Conservation (phyloP, 2,329 filamentous ascomycete species). For the Pestalotiopsis sp. region DNA sequence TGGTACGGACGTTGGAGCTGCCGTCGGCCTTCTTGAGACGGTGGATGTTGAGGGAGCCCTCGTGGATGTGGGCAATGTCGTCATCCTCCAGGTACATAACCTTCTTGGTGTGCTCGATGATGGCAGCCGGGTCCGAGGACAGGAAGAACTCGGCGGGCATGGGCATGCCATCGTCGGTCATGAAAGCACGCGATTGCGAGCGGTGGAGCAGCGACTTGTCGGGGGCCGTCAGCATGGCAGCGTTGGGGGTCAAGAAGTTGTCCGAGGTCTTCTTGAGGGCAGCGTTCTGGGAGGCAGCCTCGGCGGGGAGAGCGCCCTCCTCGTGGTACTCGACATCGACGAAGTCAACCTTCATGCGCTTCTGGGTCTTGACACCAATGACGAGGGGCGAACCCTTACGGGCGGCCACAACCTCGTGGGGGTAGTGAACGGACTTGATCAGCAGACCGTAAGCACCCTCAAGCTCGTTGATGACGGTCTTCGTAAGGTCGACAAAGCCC, state of each 20-base stretch:
- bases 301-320: slow-evolving; percentile 82
- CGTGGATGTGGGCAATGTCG: slow-evolving; percentile 99
- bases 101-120: slow-evolving; percentile 99
- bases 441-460: slow-evolving; percentile 97
- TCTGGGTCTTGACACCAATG: slow-evolving; percentile 93
- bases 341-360: slow-evolving; percentile 99
- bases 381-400: slow-evolving; percentile 98
- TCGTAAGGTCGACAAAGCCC: slow-evolving; percentile 94
- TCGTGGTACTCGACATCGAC: slow-evolving; percentile 98
- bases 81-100: slow-evolving; percentile 99
- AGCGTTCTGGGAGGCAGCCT: slow-evolving; percentile 93
- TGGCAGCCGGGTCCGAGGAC: slow-evolving; percentile 96
- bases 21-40: slow-evolving; percentile 96
- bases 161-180: slow-evolving; percentile 96
- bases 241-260: slow-evolving; percentile 65
- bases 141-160: slow-evolving; percentile 99
- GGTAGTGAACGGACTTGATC: slow-evolving; percentile 98
- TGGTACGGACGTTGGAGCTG: slow-evolving; percentile 93
- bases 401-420: slow-evolving; percentile 95
- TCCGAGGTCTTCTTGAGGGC: slow-evolving; percentile 87
- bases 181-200: slow-evolving; percentile 97
- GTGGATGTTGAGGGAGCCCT: slow-evolving; percentile 98
- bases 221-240: slow-evolving; percentile 76
- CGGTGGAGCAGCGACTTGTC: slow-evolving; percentile 98
- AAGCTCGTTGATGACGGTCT: slow-evolving; percentile 97